Percentiles rank a stretch among this genome's conserved stretches.
Evolutionary conservation across 345 rosid species (phyloP).

Genomic region (Eucalyptus victrix): DNA sequence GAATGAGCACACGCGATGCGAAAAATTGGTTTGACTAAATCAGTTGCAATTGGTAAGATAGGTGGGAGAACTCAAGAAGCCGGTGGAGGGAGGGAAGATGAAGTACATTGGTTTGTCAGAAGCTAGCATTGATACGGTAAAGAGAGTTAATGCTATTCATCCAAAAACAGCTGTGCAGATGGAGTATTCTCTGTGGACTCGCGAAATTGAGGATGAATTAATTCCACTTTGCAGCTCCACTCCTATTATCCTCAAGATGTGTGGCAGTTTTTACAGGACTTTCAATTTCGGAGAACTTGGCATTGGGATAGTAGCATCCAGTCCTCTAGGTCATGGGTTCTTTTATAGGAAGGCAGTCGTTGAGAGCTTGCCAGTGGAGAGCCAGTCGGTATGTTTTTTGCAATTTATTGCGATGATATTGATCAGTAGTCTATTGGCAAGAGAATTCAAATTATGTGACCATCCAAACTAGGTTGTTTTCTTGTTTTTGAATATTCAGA

Average conservation of each 20-base stretch:
- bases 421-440: background rate
- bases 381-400: background rate
- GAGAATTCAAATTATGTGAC: background rate
- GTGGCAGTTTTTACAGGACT: background rate
- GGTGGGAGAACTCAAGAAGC: conserved; percentile 29
- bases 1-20: background rate
- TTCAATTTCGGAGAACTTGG: conserved; percentile 7
- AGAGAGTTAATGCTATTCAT: conserved; percentile 22
- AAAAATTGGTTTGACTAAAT: background rate
- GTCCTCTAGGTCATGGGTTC: conserved; percentile 33
- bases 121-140: conserved; percentile 16
- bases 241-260: too few species aligned
- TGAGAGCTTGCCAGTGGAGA: conserved; percentile 2
- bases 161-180: conserved; percentile 18
- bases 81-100: conserved; percentile 20
- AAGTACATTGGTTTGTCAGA: conserved; percentile 23
- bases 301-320: conserved; percentile 33
- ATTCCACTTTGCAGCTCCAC: conserved; percentile 17
- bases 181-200: conserved; percentile 26
- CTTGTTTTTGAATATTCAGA: background rate
- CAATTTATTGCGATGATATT: background rate
- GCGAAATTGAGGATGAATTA: conserved; percentile 14
- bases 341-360: conserved; percentile 22
- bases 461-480: background rate
- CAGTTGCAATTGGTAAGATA: background rate